Conservation (phyloP, 2,329 filamentous ascomycete genomes). For the Teratosphaeria gauchensis region DNA sequence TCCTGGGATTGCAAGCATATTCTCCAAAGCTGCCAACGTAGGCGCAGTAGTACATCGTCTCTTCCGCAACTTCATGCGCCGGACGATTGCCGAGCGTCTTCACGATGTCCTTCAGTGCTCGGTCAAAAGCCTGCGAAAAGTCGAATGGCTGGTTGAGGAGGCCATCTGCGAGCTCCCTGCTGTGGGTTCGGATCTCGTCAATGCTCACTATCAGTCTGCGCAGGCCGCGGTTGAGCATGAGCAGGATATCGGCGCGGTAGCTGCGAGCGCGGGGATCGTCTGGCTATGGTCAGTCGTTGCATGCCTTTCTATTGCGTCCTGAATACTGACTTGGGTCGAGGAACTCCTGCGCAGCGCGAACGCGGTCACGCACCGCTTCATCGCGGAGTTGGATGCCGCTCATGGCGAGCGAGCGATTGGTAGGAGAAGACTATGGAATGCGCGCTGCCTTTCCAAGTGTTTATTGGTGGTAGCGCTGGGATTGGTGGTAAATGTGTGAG, state of each 20-base stretch:
- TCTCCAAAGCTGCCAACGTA: constrained; percentile 93
- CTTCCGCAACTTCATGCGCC: constrained; percentile 64
- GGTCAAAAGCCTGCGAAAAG: constrained; percentile 77
- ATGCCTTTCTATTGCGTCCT: neutral
- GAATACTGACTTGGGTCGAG: constrained; percentile 71
- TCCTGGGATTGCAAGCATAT: constrained; percentile 88
- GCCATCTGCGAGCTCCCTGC: constrained; percentile 65
- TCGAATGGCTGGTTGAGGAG: constrained; percentile 83
- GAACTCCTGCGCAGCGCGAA: constrained; percentile 83
- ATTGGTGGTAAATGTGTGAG: neutral
- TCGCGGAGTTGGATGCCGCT: constrained; percentile 68
- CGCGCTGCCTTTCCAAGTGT: neutral
- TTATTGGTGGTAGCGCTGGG: neutral
- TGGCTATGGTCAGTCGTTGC: no score
- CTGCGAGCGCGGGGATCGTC: constrained; percentile 54
- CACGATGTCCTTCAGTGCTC: constrained; percentile 80
- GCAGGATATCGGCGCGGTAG: constrained; percentile 81
- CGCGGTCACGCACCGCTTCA: constrained; percentile 72
- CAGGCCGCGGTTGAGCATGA: constrained; percentile 56
- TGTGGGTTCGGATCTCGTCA: constrained; percentile 86
- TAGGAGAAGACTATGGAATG: neutral
- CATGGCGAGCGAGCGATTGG: constrained; percentile 39
- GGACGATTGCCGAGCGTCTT: constrained; percentile 67
- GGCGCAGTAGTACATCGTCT: constrained; percentile 88
- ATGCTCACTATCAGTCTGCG: constrained; percentile 54